Evolutionary conservation across 1,139 yeast genomes (phyloP).

Genomic region (Debaryomyces udenii): DNA sequence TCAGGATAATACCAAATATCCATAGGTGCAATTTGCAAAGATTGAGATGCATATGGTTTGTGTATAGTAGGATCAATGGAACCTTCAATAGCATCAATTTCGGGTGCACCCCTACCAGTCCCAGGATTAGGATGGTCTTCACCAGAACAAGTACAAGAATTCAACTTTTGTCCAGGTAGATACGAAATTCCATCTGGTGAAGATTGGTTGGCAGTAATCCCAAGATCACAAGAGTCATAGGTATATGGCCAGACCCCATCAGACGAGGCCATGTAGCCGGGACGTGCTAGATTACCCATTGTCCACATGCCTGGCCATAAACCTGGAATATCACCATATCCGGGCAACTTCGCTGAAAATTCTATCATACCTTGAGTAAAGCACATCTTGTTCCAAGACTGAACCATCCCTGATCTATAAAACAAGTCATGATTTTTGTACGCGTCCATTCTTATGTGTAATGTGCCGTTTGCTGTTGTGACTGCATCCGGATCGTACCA

Average conservation of each 20-base stretch:
- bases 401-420: constrained; percentile 84
- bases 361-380: constrained; percentile 77
- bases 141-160: constrained; percentile 70
- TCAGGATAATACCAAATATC: constrained; percentile 88
- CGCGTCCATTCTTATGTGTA: constrained; percentile 70
- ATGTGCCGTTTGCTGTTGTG: constrained; percentile 66
- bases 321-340: constrained; percentile 68
- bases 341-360: constrained; percentile 71
- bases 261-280: constrained; percentile 76
- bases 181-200: constrained; percentile 79
- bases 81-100: constrained; percentile 84
- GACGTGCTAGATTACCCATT: constrained; percentile 81
- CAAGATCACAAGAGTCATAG: constrained; percentile 82
- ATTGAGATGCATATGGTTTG: constrained; percentile 76
- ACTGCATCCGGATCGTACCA: constrained; percentile 89
- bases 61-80: constrained; percentile 52
- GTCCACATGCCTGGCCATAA: constrained; percentile 93
- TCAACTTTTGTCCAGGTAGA: constrained; percentile 75
- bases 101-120: constrained; percentile 85
- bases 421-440: constrained; percentile 67
- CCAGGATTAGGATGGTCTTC: constrained; percentile 83
- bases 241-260: constrained; percentile 94
- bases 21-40: constrained; percentile 80
- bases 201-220: constrained; percentile 90
- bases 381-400: constrained; percentile 82